Conservation (phyloP, 2,329 filamentous ascomycete species). For the Xylaria sp. region DNA sequence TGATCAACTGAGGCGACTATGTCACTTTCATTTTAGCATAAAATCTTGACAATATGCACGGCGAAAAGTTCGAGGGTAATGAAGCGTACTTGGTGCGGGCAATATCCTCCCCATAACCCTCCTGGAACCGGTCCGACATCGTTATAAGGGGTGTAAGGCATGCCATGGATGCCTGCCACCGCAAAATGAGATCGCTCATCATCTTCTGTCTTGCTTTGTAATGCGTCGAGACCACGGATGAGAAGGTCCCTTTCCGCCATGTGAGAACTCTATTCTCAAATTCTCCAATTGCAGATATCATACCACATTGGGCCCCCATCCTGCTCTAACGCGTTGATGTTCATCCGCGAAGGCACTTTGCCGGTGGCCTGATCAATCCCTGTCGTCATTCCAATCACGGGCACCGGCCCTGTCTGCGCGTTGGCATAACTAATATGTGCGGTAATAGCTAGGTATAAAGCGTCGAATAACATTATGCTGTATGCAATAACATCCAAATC, state of each 20-base stretch:
- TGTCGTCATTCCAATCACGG: slow-evolving; percentile 44
- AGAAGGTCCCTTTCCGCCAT: slow-evolving; percentile 58
- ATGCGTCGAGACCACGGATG: slow-evolving; percentile 57
- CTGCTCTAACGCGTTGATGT: slow-evolving; percentile 59
- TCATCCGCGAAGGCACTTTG: slow-evolving; percentile 57
- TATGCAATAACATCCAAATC: not conserved
- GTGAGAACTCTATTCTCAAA: slow-evolving; percentile 17
- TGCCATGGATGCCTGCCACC: slow-evolving; percentile 53
- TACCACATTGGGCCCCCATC: slow-evolving; percentile 46
- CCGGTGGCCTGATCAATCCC: slow-evolving; percentile 49
- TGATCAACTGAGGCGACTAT: slow-evolving; percentile 60
- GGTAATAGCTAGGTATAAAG: slow-evolving; percentile 26
- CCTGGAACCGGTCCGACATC: slow-evolving; percentile 52
- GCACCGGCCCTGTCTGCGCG: slow-evolving; percentile 34
- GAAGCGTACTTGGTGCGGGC: slow-evolving; percentile 54
- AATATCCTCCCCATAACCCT: slow-evolving; percentile 41
- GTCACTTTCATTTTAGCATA: slow-evolving; percentile 24
- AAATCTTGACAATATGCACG: not conserved
- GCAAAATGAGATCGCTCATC: slow-evolving; percentile 63
- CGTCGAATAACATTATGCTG: slow-evolving; percentile 20
- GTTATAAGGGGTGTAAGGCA: slow-evolving; percentile 57
- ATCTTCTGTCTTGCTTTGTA: slow-evolving; percentile 55
- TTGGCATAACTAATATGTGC: slow-evolving; percentile 19
- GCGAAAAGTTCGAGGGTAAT: slow-evolving; percentile 11
- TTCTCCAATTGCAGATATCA: not conserved